These are phyloP conservation scores for Orbilia oligospora DNA, from an alignment of 2,329 filamentous ascomycete species.

Conservation along the genomic window DNA sequence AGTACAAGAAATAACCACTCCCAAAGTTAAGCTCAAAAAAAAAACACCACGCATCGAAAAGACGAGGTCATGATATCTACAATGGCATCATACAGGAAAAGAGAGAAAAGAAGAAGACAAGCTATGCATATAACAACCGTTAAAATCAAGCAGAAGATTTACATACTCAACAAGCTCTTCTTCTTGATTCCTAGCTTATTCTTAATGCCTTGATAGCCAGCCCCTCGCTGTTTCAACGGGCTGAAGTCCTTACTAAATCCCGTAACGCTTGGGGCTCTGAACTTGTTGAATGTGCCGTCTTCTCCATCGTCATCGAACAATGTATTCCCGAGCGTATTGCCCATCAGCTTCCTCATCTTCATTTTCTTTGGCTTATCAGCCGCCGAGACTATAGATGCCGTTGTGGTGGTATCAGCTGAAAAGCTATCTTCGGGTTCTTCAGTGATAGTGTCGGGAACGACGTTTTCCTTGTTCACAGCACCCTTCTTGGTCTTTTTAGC, in stretches of 20 bases:
- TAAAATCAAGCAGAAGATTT: conserved; percentile 5
- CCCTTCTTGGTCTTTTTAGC: conserved; percentile 58
- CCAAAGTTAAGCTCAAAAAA: conserved; percentile 4
- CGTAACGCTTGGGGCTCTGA: conserved; percentile 55
- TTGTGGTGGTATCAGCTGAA: conserved; percentile 62
- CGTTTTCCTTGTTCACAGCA: conserved; percentile 63
- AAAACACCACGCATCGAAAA: conserved; percentile 49
- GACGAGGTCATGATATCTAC: conserved; percentile 57
- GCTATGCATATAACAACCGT: background rate
- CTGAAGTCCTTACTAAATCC: conserved; percentile 61
- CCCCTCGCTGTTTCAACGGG: conserved; percentile 64
- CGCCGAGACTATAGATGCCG: conserved; percentile 65
- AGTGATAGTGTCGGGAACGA: conserved; percentile 44
- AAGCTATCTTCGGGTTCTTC: conserved; percentile 49
- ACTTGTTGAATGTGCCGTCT: conserved; percentile 66
- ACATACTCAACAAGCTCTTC: conserved; percentile 9
- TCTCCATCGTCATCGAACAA: conserved; percentile 80
- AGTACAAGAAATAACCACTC: conserved; percentile 7
- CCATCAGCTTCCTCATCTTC: conserved; percentile 81
- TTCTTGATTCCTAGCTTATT: conserved; percentile 55
- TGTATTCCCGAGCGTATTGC: conserved; percentile 74
- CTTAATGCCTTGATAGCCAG: conserved; percentile 42
- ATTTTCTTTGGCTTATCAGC: conserved; percentile 65
- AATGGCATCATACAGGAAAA: conserved; percentile 9
- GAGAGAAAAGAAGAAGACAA: background rate